Base-by-base conservation (phyloP, 768 basidiomycete species). In the Boletus coccyginus region DNA sequence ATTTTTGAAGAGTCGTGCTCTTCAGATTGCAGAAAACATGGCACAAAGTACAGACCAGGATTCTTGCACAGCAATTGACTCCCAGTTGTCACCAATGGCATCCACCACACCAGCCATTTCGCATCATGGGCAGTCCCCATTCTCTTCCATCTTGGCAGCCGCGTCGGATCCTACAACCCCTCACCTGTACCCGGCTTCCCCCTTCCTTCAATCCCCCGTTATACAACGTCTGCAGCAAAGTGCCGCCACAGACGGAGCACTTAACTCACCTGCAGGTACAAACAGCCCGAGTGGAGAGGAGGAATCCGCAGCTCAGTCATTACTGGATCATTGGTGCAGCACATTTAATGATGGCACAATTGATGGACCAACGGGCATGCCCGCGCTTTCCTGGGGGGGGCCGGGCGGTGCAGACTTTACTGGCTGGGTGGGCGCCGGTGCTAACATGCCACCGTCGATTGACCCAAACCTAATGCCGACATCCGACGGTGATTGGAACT, bases 241-340 rank as follows among this genome's bases (percentile, higher is more conserved):
- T 44, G 59, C 57, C 5, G 64, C 71, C 38, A 62, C 68, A 11
- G 85, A 86, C 44, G 66, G 71, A 33, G 73, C 82, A 59, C 74
- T 75, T 2, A 73, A 74, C 53, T 87, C 88, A 16, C 83, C 85
- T 39, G 81, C 83, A 1, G 84, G 80, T 17, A 81, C 86, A 24
- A 82, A 81, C n/a, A 90, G 88, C 65, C 90, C 87, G 2, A 70
- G 68, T 49, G 85, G 80, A 43, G 91, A 92, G 46, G 90, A 88
- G 11, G 86, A 91, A 65, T 84, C 81, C 27, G 77, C 86, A 8
- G 90, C 90, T 5, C 91, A 94, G 65, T 82, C 82, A 12, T 69
- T 94, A 53, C 75, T 94, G 46, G 90, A 94, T 68, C 87, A 92
- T 58, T 93, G 92, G 91, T 88, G 84, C 65, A 87, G 86, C 58